phyloP scores from a whole-genome alignment of 1,284 basidiomycete genomes.

The Apiotrichum porosum region DNA sequence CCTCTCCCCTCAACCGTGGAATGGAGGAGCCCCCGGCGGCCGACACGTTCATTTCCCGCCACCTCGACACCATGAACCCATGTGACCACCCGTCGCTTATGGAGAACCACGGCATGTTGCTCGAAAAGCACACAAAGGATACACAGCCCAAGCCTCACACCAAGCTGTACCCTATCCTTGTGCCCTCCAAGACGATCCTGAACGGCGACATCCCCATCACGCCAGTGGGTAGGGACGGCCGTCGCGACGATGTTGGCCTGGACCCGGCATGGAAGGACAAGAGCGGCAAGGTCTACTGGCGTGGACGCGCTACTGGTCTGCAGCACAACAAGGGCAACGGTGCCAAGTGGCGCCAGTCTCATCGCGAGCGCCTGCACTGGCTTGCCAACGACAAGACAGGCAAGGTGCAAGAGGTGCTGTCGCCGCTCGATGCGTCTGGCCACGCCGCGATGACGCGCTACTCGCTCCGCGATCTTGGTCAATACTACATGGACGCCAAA shows the following conservation, averaged over 20 bases:
- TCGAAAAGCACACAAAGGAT: conserved; percentile 39
- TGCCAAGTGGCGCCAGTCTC: conserved; percentile 42
- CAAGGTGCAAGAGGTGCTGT: conserved; percentile 26
- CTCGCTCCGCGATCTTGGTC: conserved; percentile 30
- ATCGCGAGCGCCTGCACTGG: conserved; percentile 47
- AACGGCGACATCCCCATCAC: conserved; percentile 49
- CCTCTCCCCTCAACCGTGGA: conserved; percentile 39
- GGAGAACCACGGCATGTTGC: conserved; percentile 47
- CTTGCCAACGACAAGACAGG: conserved; percentile 40
- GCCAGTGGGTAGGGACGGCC: conserved; percentile 43
- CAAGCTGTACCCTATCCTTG: conserved; percentile 46
- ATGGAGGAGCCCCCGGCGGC: conserved; percentile 32
- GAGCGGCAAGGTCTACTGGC: conserved; percentile 48
- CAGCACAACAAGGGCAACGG: conserved; percentile 43
- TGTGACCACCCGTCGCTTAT: conserved; percentile 48
- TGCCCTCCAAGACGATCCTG: conserved; percentile 43
- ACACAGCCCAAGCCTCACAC: conserved; percentile 47
- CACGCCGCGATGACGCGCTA: conserved; percentile 32
- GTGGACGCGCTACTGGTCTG: conserved; percentile 45
- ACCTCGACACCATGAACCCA: conserved; percentile 45
- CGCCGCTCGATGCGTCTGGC: conserved; percentile 37
- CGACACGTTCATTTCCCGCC: conserved; percentile 44
- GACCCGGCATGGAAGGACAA: conserved; percentile 46
- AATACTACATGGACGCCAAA: conserved; percentile 48
- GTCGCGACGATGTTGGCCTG: conserved; percentile 43